These are phyloP conservation scores for Monosporascus sp. DNA, from an alignment of 2,329 filamentous ascomycete genomes.

Conservation along the genomic window DNA sequence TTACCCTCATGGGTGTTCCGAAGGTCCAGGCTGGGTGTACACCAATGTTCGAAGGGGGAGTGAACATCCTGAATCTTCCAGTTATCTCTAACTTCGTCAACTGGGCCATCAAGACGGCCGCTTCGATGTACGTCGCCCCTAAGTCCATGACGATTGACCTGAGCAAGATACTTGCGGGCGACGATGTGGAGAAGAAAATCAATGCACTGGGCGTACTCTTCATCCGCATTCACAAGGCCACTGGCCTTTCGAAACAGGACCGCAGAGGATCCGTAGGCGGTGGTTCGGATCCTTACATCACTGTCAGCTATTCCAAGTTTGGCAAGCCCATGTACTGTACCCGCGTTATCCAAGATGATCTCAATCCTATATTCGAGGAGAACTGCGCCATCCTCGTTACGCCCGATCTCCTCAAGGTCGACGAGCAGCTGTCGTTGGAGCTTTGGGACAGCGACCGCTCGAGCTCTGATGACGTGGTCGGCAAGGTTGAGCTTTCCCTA, in stretches of 20 bases:
- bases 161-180: constrained; percentile 83
- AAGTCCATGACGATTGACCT: constrained; percentile 92
- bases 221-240: constrained; percentile 83
- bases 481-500: constrained; percentile 89
- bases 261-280: constrained; percentile 74
- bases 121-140: constrained; percentile 87
- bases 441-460: constrained; percentile 94
- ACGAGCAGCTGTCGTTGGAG: constrained; percentile 89
- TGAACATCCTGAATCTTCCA: constrained; percentile 87
- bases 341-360: constrained; percentile 87
- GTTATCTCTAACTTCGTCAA: constrained; percentile 96
- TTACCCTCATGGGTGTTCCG: constrained; percentile 90
- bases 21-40: constrained; percentile 86
- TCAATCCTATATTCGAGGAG: constrained; percentile 92
- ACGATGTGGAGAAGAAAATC: constrained; percentile 86
- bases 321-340: constrained; percentile 98
- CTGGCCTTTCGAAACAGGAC: constrained; percentile 88
- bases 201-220: constrained; percentile 85
- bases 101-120: constrained; percentile 83
- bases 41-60: constrained; percentile 84
- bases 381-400: constrained; percentile 81
- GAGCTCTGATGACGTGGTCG: constrained; percentile 89
- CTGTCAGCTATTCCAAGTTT: constrained; percentile 91
- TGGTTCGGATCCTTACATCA: constrained; percentile 93
- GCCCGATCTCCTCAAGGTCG: constrained; percentile 82